Conservation (phyloP, 371 early-diverging fungal genomes). For the Chytridium lagenaria region DNA sequence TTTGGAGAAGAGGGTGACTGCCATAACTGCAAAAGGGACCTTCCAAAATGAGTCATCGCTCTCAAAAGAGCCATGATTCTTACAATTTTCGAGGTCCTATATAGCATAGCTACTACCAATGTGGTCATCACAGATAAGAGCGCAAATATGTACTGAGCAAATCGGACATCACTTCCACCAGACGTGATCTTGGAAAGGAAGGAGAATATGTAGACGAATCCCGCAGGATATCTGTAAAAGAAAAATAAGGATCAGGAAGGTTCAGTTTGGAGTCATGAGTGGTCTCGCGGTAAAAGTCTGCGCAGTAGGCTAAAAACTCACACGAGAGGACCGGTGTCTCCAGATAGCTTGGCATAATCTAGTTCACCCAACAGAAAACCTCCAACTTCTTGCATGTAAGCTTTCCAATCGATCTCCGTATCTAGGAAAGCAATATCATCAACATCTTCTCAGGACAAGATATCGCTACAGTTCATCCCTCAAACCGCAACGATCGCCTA, state of each 20-base stretch:
- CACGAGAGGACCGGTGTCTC: constrained; percentile 95
- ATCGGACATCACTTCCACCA: constrained; percentile 68
- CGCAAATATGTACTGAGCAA: constrained; percentile 84
- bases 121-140: constrained; percentile 74
- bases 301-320: too few species aligned
- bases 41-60: constrained; percentile 26
- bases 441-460: neutral
- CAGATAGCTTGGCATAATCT: constrained; percentile 77
- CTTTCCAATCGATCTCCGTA: constrained; percentile 94
- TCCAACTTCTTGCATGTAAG: constrained; percentile 92
- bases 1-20: constrained; percentile 72
- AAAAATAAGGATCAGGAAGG: neutral
- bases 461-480: neutral
- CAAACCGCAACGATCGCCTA: too few species aligned
- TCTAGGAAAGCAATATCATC: constrained; percentile 42
- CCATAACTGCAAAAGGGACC: constrained; percentile 69
- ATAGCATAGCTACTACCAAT: constrained; percentile 68
- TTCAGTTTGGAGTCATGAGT: neutral
- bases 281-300: constrained; percentile 1
- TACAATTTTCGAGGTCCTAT: constrained; percentile 53
- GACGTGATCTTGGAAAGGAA: constrained; percentile 70
- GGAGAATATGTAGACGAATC: constrained; percentile 88
- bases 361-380: constrained; percentile 80
- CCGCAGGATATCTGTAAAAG: constrained; percentile 83
- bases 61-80: constrained; percentile 12